Evolutionary conservation across 805 yeast genomes (phyloP).

Genomic region (Clavispora vitiphila): DNA sequence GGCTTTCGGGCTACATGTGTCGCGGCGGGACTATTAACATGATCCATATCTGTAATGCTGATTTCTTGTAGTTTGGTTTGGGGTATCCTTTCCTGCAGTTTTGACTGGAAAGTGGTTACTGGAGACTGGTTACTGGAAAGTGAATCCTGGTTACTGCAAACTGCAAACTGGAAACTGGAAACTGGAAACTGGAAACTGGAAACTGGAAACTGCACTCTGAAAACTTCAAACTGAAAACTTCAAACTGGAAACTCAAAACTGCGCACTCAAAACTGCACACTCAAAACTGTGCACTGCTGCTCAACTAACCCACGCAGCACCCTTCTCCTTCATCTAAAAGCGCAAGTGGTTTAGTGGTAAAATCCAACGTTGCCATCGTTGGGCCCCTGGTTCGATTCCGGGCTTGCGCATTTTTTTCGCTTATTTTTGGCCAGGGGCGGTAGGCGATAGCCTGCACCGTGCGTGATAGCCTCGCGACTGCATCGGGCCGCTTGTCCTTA

Average conservation of each 20-base stretch:
- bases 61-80: background rate
- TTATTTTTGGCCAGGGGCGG: background rate
- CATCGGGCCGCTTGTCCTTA: background rate
- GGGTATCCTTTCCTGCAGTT: too few species aligned
- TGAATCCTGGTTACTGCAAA: too few species aligned
- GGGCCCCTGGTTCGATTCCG: constrained; percentile 20
- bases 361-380: constrained; percentile 15
- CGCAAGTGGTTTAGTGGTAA: constrained; percentile 17
- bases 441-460: background rate
- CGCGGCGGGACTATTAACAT: constrained; percentile 18
- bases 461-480: background rate
- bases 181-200: background rate
- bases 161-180: background rate
- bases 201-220: too few species aligned
- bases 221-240: too few species aligned
- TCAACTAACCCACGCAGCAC: too few species aligned
- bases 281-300: too few species aligned
- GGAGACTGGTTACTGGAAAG: too few species aligned
- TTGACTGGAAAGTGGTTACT: too few species aligned
- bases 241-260: too few species aligned
- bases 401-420: constrained; percentile 14
- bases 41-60: constrained; percentile 11
- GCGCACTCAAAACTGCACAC: too few species aligned
- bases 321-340: background rate
- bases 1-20: constrained; percentile 12